phyloP scores from a whole-genome alignment of 1,139 yeast genomes.

The Magnusiomyces magnusii region DNA sequence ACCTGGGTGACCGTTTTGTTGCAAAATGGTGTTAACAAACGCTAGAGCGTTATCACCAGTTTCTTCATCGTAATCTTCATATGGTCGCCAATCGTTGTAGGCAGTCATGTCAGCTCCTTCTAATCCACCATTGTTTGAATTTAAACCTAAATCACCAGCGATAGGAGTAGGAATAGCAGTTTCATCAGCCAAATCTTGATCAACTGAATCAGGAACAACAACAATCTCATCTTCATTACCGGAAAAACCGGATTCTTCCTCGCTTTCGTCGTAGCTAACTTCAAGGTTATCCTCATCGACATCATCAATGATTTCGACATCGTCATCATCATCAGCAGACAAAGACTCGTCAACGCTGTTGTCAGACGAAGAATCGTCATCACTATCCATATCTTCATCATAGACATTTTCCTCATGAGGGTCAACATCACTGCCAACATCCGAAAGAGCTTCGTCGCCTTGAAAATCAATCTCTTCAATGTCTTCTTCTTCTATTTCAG shows the following conservation, averaged over 20 bases:
- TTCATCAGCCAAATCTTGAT: neutral
- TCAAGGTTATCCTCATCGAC: constrained; percentile 4
- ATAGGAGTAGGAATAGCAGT: neutral
- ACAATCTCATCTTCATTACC: constrained; percentile 8
- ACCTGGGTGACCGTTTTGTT: constrained; percentile 18
- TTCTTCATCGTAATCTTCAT: constrained; percentile 28
- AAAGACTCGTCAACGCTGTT: constrained; percentile 30
- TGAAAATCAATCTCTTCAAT: constrained; percentile 29
- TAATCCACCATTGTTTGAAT: neutral
- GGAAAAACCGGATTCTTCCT: constrained; percentile 1
- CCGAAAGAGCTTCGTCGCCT: constrained; percentile 31
- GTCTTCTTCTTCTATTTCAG: constrained; percentile 27
- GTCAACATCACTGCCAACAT: constrained; percentile 28
- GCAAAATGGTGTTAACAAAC: constrained; percentile 17
- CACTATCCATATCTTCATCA: constrained; percentile 17
- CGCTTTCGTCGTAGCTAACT: neutral
- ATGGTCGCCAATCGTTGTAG: constrained; percentile 26
- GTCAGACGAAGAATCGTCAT: constrained; percentile 19
- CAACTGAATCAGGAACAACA: neutral
- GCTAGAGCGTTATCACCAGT: constrained; percentile 27
- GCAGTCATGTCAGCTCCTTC: constrained; percentile 16
- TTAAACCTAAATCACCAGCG: constrained; percentile 27
- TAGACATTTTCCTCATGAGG: constrained; percentile 33
- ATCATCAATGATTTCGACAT: constrained; percentile 23
- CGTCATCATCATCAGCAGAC: constrained; percentile 34